Percentiles rank a stretch among this genome's conserved stretches.
phyloP scores from a whole-genome alignment of 768 basidiomycete genomes.

The Mycena latifolia region DNA sequence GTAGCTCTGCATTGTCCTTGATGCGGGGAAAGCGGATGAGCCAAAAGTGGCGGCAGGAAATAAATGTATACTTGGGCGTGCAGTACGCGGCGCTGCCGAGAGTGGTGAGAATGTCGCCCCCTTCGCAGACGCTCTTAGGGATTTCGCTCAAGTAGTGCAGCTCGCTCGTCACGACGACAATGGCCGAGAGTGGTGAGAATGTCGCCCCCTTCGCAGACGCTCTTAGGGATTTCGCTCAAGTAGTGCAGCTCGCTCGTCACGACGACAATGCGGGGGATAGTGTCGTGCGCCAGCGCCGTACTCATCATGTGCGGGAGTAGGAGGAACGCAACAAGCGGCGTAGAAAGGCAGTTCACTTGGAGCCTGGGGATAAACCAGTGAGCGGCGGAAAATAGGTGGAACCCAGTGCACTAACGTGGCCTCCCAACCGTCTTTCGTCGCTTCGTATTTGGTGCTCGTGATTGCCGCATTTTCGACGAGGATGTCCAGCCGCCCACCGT shows the following conservation, averaged over 20 bases:
- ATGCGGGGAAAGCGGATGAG: background rate
- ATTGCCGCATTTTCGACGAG: constrained; percentile 44
- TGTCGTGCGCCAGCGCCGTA: constrained; percentile 29
- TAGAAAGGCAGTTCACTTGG: constrained; percentile 49
- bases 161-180: constrained; percentile 44
- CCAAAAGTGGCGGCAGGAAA: no score
- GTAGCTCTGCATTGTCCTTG: background rate
- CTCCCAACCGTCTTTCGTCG: constrained; percentile 51
- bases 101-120: constrained; percentile 30
- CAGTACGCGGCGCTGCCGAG: constrained; percentile 36
- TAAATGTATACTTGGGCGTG: constrained; percentile 2
- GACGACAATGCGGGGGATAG: constrained; percentile 37
- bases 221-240: constrained; percentile 5
- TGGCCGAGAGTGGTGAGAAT: constrained; percentile 34
- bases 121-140: background rate
- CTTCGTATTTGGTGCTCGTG: constrained; percentile 22
- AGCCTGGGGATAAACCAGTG: constrained; percentile 35
- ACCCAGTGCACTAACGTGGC: constrained; percentile 19
- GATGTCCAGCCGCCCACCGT: no score
- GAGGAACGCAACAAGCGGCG: constrained; percentile 42
- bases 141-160: constrained; percentile 35
- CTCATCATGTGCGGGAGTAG: constrained; percentile 46
- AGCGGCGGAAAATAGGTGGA: background rate
- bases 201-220: constrained; percentile 8
- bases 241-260: constrained; percentile 44